Base-by-base conservation (phyloP, 108 stramenopile genomes). In the Thalassiosira profunda region DNA sequence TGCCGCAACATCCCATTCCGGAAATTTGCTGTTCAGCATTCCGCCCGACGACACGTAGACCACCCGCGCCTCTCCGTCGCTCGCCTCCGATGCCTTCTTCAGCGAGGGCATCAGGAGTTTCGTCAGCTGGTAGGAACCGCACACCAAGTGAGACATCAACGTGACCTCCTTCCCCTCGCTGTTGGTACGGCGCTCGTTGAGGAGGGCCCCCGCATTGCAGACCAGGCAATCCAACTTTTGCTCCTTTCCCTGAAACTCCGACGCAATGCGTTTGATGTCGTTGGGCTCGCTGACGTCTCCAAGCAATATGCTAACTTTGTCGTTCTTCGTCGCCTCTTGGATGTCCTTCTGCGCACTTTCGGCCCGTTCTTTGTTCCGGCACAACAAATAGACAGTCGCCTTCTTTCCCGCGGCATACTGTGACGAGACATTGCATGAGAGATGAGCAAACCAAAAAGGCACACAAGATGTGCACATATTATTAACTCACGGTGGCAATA, bases 11-110 rank as follows among this genome's bases (percentile, higher is more conserved):
- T 90, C 80, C 94, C 94, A 96, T 9, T 72, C 61, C 3, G 96
- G 94, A 57, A 98, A 96, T 66, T 93, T 94, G 31, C 79, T 63
- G 57, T 82, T 97, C 73, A 92, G 93, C 97, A 96, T 96, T 1
- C 97, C 97, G 5, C 95, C 97, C 8, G 81, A 83, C 7, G 77
- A 71, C 0, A 85, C 82, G 33, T 81, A 86, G 9, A 91, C 61
- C 4, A 89, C 84, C 37, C 86, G 46, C 20, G 85, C 54, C 23
- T 80, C 82, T 0, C 46, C 25, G 8, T 51, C 56, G n/a, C 68
- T 53, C 24, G 12, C 10, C 67, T n/a, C 60, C 38, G 64, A 67
- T 42, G 42, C 66, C 67, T 35, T 80, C 51, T 9, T 73, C 35
- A 41, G 87, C 58, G 8, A 60, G 0, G 92, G 93, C 28, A 92